Percentiles rank a stretch among this genome's conserved stretches.
These are phyloP conservation scores for Dothistroma septosporum DNA, from an alignment of 2,329 filamentous ascomycete species.

Conservation along the genomic window DNA sequence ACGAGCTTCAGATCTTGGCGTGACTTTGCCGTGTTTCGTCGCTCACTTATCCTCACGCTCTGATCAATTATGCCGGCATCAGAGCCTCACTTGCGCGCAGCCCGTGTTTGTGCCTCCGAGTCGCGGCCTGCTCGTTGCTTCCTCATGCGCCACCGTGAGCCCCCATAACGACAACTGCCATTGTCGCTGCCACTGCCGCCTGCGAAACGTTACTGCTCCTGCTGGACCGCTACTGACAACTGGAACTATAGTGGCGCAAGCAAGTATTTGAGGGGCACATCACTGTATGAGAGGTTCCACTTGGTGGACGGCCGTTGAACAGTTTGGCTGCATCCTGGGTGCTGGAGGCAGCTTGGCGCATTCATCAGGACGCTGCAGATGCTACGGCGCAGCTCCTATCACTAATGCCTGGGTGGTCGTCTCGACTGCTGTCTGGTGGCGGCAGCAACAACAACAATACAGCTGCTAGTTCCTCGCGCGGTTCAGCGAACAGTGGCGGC, in stretches of 20 bases:
- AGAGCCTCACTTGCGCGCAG: background rate
- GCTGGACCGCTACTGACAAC: background rate
- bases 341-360: background rate
- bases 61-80: background rate
- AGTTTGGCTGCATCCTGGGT: background rate
- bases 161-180: background rate
- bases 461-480: constrained; percentile 7
- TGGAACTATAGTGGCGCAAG: background rate
- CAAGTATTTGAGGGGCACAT: background rate
- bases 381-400: background rate
- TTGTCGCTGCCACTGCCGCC: background rate
- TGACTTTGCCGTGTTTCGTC: background rate
- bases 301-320: background rate
- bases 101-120: background rate
- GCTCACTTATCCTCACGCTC: background rate
- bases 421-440: constrained; percentile 29
- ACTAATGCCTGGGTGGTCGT: constrained; percentile 34
- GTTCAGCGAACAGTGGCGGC: constrained; percentile 11
- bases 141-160: background rate
- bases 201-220: background rate
- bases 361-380: background rate
- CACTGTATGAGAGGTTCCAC: background rate
- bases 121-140: background rate
- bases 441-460: constrained; percentile 16
- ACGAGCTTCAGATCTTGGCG: background rate